Evolutionary conservation across 306 rosid species (phyloP), one percentile per base, ranked within the genome.

Genomic region (Trifolium dubium): DNA sequence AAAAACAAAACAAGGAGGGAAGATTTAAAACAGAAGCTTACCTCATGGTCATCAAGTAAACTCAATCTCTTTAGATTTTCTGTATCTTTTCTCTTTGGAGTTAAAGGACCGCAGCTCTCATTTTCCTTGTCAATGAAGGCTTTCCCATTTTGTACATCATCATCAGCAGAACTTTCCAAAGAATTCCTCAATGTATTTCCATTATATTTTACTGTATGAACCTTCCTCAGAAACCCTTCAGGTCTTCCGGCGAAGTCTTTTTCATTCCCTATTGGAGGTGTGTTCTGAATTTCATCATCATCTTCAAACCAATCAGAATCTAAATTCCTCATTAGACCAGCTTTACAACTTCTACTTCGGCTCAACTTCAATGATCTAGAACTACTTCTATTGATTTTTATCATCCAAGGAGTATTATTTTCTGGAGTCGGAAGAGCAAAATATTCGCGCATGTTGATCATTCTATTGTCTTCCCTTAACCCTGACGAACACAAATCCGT

Each of bases 341-440:
- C 93, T 82, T 76, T 88, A 81, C 98, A 90, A 61, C 97, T 95
- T 81, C 89, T 86, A 81, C 93, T 95, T 82, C 88, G 85, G 61
- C 82, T 79, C 47, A 87, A 68, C 74, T 53, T 83, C 76, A 80
- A 64, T 40, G 69, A 32, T 62, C 85, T 81, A 75, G 85, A 60
- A 69, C 77, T 72, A 44, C 77, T 68, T 18, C 51, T 50, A 60
- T 71, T 79, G 18, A 66, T 72, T 69, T 80, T 86, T 32, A 75
- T 46, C 43, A 44, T 63, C 85, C 85, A 78, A 5, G 88, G 85
- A 80, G 85, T 81, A 19, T 64, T 69, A 77, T 77, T 82, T 43
- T 86, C 84, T 5, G 85, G 87, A 23, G 90, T 77, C 58, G 84
- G 78, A 83, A 84, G 63, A 69, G 51, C 76, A 60, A 82, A 86